Conservation (phyloP, 345 rosid genomes). For the Hibiscus syriacus region DNA sequence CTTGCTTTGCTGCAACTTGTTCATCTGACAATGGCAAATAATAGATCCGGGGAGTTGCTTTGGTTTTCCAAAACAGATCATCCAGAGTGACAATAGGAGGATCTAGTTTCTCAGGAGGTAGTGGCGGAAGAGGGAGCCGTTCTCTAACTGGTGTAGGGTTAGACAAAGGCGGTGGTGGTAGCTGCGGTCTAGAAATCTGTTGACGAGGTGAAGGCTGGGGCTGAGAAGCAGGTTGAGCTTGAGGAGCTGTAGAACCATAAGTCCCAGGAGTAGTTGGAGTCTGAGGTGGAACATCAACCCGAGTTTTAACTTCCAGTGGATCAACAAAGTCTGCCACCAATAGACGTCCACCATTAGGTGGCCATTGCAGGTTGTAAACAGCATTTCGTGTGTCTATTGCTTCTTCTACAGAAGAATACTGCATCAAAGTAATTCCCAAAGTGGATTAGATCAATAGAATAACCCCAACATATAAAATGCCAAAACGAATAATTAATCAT, state of each 20-base stretch:
- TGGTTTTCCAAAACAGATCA: constrained; percentile 91
- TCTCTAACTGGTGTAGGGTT: constrained; percentile 47
- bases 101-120: constrained; percentile 67
- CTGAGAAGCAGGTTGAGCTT: constrained; percentile 31
- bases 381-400: constrained; percentile 83
- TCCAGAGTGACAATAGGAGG: constrained; percentile 89
- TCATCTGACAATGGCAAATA: constrained; percentile 89
- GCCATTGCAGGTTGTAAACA: constrained; percentile 72
- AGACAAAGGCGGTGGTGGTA: constrained; percentile 43
- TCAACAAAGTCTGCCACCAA: constrained; percentile 84
- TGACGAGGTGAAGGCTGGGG: constrained; percentile 49
- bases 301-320: constrained; percentile 63
- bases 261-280: constrained; percentile 33
- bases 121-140: constrained; percentile 48
- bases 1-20: constrained; percentile 74
- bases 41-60: constrained; percentile 90
- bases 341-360: constrained; percentile 84
- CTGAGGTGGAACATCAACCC: constrained; percentile 54
- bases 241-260: constrained; percentile 19
- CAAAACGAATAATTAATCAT: not conserved
- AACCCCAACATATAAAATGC: not conserved
- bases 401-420: constrained; percentile 87
- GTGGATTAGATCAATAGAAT: not conserved
- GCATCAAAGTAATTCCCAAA: constrained; percentile 20
- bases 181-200: constrained; percentile 50